phyloP scores from a whole-genome alignment of 768 basidiomycete genomes.

The Flagelloscypha sp. region DNA sequence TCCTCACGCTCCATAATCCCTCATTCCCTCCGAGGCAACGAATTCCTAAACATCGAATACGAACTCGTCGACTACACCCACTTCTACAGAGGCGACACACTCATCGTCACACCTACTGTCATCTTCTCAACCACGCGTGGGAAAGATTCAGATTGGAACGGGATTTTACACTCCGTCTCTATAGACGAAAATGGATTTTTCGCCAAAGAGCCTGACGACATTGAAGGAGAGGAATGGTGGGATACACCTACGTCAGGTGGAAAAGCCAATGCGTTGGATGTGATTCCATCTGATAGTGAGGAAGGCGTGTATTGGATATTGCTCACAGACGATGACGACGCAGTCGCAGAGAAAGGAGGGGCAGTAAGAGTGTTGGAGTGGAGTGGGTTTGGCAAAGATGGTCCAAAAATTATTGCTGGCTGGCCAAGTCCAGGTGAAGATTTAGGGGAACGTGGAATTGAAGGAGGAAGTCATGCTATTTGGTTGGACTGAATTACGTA shows the following conservation, averaged over 20 bases:
- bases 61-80: constrained; percentile 26
- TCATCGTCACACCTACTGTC: constrained; percentile 34
- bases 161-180: constrained; percentile 22
- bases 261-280: constrained; percentile 44
- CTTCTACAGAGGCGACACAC: constrained; percentile 36
- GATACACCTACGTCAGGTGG: constrained; percentile 42
- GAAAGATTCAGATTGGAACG: constrained; percentile 29
- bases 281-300: constrained; percentile 14
- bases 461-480: constrained; percentile 43
- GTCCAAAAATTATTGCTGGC: constrained; percentile 30
- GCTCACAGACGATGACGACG: constrained; percentile 41
- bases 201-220: constrained; percentile 10
- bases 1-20: constrained; percentile 20
- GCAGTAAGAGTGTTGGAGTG: constrained; percentile 40
- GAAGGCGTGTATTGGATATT: constrained; percentile 35
- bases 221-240: constrained; percentile 24
- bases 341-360: constrained; percentile 15
- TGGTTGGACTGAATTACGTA: constrained; percentile 41
- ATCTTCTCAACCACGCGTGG: constrained; percentile 45
- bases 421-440: constrained; percentile 28
- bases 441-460: constrained; percentile 19
- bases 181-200: constrained; percentile 33
- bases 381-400: constrained; percentile 35
- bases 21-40: constrained; percentile 9
- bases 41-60: constrained; percentile 20